Base-by-base conservation (phyloP, 208 protist genomes). In the Vickermania ingenoplastis region DNA sequence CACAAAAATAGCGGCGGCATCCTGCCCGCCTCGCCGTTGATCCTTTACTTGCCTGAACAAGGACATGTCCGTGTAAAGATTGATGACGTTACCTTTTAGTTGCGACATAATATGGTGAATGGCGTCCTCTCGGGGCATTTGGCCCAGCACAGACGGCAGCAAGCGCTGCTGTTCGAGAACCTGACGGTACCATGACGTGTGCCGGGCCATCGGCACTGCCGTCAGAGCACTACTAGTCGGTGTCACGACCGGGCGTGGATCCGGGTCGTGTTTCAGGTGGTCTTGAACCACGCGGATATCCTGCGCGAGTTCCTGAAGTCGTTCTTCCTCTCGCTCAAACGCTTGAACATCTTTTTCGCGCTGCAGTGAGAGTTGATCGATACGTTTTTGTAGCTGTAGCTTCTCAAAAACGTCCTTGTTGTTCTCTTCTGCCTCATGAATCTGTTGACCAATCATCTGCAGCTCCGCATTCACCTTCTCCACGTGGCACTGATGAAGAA, bases 41-140 rank as follows among this genome's bases (percentile, higher is more conserved):
- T 96, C 86, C 65, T 83, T 77, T 3, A 92, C 76, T 50, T 86
- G 73, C 0, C 83, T 77, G 48, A 94, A 89, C 1, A 96, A 72
- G 22, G 64, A 41, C 41, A 91, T 78, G 60, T 96, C 90, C 5
- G 86, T 89, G 75, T 89, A 92, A 7, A 90, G 31, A 69, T 96
- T 96, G 41, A 96, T 57, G 7, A 86, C 79, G 52, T 78, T 84
- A 5, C 80, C 90, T 64, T 96, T 96, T 28, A 96, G 68, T 57
- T 90, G 76, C 17, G 74, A 63, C 73, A 96, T 84, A 17, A 96
- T 72, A 63, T 92, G 80, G 22, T 75, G 73, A 49, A 86, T 74
- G 0, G 81, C 83, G 41, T 91, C 81, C 14, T 58, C 57, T 29
- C 73, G 22, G 28, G 81, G 71, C 67, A 94, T 77, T 41, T 89